Evolutionary conservation across 176 grass and related monocot species (phyloP), one percentile per base, ranked within the genome.

Genomic region (Areca catechu): DNA sequence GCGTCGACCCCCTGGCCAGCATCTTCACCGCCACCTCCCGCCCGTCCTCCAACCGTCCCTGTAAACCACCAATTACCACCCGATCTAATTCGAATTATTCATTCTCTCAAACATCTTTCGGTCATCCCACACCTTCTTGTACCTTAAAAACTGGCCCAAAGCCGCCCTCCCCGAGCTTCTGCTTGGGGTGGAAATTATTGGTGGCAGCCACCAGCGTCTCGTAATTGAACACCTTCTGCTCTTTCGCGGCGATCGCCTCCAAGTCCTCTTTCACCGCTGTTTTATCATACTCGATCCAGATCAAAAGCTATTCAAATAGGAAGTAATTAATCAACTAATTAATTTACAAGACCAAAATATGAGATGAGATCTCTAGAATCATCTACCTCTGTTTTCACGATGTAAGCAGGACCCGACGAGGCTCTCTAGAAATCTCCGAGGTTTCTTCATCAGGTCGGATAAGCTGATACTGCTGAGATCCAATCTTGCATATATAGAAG

Each of bases 11-110:
- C 10, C 53, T 57, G 10, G 72, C 84, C 1, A 98, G 87, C 52
- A 56, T 60, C 84, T 98, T 92, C 21, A 98, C 93, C 62, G 93
- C 93, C 30, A 92, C 93, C 66, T 98, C 84, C 18, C 93, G 66
- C 5, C 81, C 93, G 68, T 98, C 93, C 5, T 17, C 49, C 24
- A 98, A 79, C 3, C 51, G 50, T 53, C 93, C 93, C 6, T 76
- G 64, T n/a, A 54, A 12, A 4, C 15, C 28, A 4, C 15, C 28
- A 3, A 53, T 54, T 55, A 21, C 20, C 15, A 54, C 14, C 53
- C 49, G 18, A 2, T 37, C 27, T 5, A 28, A 28, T 28, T 28
- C 27, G 4, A 6, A 58, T 20, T 17, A 19, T 20, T 51, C 21
- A 7, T 53, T 48, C 7, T 18, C 53, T 49, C 30, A 10, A 28